Evolutionary conservation across 768 basidiomycete genomes (phyloP).

Genomic region (Auricularia cornea): DNA sequence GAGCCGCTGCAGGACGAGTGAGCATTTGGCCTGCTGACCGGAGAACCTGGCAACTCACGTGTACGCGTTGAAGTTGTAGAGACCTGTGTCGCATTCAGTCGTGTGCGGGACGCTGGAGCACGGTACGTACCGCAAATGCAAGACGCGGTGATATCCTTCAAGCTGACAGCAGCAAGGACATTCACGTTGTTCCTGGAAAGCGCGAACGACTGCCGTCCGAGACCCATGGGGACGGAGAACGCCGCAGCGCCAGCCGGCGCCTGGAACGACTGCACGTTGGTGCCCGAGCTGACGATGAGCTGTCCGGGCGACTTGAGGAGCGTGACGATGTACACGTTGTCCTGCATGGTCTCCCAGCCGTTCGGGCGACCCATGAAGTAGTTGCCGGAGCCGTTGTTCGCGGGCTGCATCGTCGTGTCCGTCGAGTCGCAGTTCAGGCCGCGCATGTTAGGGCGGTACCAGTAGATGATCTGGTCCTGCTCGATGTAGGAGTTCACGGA

Average conservation of each 20-base stretch:
- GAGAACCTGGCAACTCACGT: not conserved
- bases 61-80: conserved; percentile 1
- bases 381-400: not conserved
- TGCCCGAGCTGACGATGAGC: not conserved
- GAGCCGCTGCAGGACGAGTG: not conserved
- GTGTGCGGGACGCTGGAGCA: not conserved
- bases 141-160: not conserved
- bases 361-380: conserved; percentile 1
- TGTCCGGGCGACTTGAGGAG: not conserved
- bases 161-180: not conserved
- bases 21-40: not conserved
- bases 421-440: conserved; percentile 1
- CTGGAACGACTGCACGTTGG: not conserved
- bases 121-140: not conserved
- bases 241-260: not conserved
- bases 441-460: not conserved
- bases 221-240: not conserved
- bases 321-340: not conserved
- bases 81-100: not conserved
- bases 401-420: not conserved
- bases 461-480: conserved; percentile 1
- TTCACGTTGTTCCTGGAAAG: not conserved
- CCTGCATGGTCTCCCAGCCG: not conserved
- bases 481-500: not conserved
- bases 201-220: not conserved